Evolutionary conservation across 768 basidiomycete genomes (phyloP), one percentile per base, ranked within the genome.

Genomic region (Russula virescens): DNA sequence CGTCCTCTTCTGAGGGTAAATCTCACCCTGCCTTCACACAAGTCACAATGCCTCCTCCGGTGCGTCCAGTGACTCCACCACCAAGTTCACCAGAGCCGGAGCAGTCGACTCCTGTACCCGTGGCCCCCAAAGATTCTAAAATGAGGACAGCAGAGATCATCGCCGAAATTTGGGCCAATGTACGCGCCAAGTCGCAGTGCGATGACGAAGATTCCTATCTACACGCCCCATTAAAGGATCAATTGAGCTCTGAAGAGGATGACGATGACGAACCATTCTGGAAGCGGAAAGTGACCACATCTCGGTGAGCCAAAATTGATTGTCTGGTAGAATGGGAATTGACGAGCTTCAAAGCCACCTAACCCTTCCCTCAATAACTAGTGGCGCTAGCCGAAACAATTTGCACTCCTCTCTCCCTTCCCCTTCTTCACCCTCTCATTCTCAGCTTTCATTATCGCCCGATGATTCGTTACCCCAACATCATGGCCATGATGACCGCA

Each of bases 121-220:
- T 76, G 1, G 55, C 70, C 35, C 66, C 73, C 3, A 65, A 77
- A 7, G 71, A 75, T 56, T 53, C 68, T 0, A 71, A 74, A 55
- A 53, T 70, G 42, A 88, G 84, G 70, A 77, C 87, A 2, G 80
- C 80, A 18, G 75, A 78, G 67, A 76, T 88, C 34, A 83, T 90
- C 50, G 84, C 81, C 8, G 76, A 82, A 40, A 87, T 89, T 64
- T 87, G 80, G 73, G 83, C 81, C n/a, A 78, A 76, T 64, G 86
- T 83, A 6, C 79, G 63, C 21, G 67, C 69, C 19, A 60, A 75
- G 52, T 83, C 81, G 26, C 21, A 9, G 28, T 78, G 80, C 2
- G 81, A 84, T 11, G 71, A 69, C 40, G 69, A 74, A 16, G 71
- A 75, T 38, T 78, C 82, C 58, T 59, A 49, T 64, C 25, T 57